A percentile compares a stretch with the other conserved stretches of the same genome.
Evolutionary conservation across 768 basidiomycete genomes (phyloP).

Genomic region (Fomitopsis pulvina): DNA sequence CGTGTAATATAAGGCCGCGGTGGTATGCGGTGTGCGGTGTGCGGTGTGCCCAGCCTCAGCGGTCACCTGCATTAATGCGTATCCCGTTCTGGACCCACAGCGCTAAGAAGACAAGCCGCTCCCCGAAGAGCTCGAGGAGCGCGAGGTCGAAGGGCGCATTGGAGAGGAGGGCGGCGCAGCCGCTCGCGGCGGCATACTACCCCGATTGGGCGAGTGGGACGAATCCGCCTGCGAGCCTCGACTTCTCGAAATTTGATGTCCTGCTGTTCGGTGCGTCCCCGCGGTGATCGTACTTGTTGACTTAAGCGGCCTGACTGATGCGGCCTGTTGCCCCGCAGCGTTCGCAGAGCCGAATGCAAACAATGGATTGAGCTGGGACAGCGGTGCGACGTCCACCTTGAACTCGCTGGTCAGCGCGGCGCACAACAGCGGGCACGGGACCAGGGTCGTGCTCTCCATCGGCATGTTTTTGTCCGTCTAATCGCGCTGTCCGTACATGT

Average conservation of each 20-base stretch:
- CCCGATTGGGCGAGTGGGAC: constrained; percentile 42
- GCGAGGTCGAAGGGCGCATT: not conserved
- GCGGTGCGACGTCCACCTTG: constrained; percentile 44
- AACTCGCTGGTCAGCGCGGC: constrained; percentile 50
- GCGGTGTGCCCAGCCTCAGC: too few relatives aligned
- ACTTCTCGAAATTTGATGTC: constrained; percentile 62
- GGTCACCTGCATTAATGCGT: too few relatives aligned
- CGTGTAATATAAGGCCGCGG: too few relatives aligned
- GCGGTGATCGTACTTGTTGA: too few relatives aligned
- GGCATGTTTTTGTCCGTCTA: constrained; percentile 32
- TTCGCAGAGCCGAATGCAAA: constrained; percentile 65
- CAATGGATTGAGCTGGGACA: constrained; percentile 43
- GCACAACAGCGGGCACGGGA: constrained; percentile 49
- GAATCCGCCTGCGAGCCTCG: constrained; percentile 49
- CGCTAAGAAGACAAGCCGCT: not conserved
- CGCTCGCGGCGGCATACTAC: constrained; percentile 42
- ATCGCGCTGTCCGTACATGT: constrained; percentile 14
- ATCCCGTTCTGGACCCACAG: not conserved
- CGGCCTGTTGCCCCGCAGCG: constrained; percentile 31
- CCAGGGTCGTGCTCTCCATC: constrained; percentile 60
- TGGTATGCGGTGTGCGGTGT: too few relatives aligned
- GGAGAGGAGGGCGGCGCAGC: constrained; percentile 16
- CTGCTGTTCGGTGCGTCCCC: constrained; percentile 49
- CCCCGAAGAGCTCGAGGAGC: too few relatives aligned
- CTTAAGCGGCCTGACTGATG: not conserved